phyloP scores from a whole-genome alignment of 1,284 basidiomycete genomes.

The Flammula alnicola region DNA sequence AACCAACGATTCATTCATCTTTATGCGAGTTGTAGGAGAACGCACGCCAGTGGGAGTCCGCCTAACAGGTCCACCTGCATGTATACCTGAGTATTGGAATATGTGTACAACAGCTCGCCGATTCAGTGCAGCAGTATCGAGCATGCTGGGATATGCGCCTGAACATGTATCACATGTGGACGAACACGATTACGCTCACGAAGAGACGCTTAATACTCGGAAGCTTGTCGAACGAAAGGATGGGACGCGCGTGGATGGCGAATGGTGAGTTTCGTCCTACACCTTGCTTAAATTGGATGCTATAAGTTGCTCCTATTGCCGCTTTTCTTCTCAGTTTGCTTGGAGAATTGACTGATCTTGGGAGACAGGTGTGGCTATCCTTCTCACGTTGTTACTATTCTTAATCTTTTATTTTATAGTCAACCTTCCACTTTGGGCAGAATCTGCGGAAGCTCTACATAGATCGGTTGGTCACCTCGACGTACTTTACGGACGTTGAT shows the following conservation, averaged over 20 bases:
- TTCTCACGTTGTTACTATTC: neutral
- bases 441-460: slow-evolving; percentile 72
- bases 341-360: slow-evolving; percentile 82
- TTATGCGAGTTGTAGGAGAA: slow-evolving; percentile 49
- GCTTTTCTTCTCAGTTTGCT: slow-evolving; percentile 54
- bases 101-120: slow-evolving; percentile 64
- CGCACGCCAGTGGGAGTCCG: slow-evolving; percentile 75
- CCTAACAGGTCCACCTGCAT: slow-evolving; percentile 62
- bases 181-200: slow-evolving; percentile 17
- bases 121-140: slow-evolving; percentile 56
- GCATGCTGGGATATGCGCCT: slow-evolving; percentile 21
- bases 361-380: slow-evolving; percentile 55
- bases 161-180: neutral
- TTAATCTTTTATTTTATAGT: slow-evolving; percentile 43
- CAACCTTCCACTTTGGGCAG: slow-evolving; percentile 69
- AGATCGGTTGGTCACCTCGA: slow-evolving; percentile 53
- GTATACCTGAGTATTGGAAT: slow-evolving; percentile 72
- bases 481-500: neutral
- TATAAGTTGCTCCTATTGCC: too few species aligned
- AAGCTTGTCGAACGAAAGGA: slow-evolving; percentile 61
- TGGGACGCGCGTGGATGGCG: slow-evolving; percentile 55
- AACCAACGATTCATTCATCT: neutral
- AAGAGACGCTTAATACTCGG: slow-evolving; percentile 40
- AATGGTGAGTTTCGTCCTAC: slow-evolving; percentile 58
- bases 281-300: slow-evolving; percentile 3